These are phyloP conservation scores for Phyllosticta citriasiana DNA, from an alignment of 2,329 filamentous ascomycete genomes.

Conservation along the genomic window DNA sequence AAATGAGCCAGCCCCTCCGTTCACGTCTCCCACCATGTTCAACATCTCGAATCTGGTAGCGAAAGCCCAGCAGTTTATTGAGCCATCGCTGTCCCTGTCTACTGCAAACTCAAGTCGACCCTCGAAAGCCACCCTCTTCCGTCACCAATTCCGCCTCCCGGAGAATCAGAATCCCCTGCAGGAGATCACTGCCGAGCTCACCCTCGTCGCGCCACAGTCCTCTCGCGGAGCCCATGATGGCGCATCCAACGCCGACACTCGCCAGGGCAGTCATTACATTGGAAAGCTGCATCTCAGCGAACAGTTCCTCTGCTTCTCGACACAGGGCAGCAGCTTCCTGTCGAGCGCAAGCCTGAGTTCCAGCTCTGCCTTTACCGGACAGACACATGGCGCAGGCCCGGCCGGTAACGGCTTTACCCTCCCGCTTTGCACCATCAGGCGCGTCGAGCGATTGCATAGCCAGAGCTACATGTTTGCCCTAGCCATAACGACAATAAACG, in stretches of 20 bases:
- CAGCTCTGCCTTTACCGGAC: conserved; percentile 78
- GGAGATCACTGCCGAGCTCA: conserved; percentile 94
- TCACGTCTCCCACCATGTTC: conserved; percentile 22
- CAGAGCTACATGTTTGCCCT: conserved; percentile 88
- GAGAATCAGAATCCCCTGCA: conserved; percentile 85
- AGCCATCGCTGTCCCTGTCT: conserved; percentile 65
- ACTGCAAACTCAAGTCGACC: conserved; percentile 70
- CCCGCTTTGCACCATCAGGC: conserved; percentile 79
- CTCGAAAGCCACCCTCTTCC: conserved; percentile 86
- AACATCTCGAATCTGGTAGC: conserved; percentile 74
- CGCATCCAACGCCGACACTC: conserved; percentile 51
- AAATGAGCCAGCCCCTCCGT: conserved; percentile 11
- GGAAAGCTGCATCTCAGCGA: conserved; percentile 92
- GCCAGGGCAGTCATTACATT: conserved; percentile 75
- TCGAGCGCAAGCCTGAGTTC: conserved; percentile 68
- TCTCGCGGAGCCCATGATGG: conserved; percentile 40
- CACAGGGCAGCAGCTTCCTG: conserved; percentile 78
- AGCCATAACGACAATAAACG: conserved; percentile 91
- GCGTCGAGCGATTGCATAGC: conserved; percentile 87
- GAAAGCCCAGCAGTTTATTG: conserved; percentile 91
- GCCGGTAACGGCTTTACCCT: conserved; percentile 94
- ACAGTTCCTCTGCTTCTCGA: conserved; percentile 92
- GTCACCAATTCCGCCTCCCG: conserved; percentile 91
- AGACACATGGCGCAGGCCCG: conserved; percentile 85
- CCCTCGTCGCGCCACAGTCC: conserved; percentile 59